Evolutionary conservation across 2,329 filamentous ascomycete species (phyloP).

Genomic region (Diaporthe capsici): DNA sequence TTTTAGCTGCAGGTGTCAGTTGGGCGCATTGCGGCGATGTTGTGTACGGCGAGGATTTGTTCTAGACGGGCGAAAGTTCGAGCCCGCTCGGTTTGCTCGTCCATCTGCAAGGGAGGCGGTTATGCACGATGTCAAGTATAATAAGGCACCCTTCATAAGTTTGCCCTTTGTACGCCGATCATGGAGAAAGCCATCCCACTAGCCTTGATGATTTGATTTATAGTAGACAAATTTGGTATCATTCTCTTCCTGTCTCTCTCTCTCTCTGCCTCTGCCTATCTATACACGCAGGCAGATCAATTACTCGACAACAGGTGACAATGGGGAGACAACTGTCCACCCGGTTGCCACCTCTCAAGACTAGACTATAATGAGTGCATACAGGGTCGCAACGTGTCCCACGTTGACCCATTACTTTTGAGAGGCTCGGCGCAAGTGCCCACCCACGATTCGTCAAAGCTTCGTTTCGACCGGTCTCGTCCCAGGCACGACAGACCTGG

Average conservation of each 20-base stretch:
- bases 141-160: background rate
- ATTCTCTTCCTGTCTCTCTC: background rate
- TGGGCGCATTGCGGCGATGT: conserved; percentile 1
- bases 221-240: conserved; percentile 18
- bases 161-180: background rate
- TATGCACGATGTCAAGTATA: conserved; percentile 4
- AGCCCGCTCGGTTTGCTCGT: background rate
- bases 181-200: background rate
- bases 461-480: conserved; percentile 32
- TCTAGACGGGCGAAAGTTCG: background rate
- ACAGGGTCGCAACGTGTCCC: conserved; percentile 21
- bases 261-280: background rate
- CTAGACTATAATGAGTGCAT: conserved; percentile 28
- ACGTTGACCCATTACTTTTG: conserved; percentile 2
- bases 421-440: conserved; percentile 13
- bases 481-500: conserved; percentile 33
- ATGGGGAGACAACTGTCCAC: background rate
- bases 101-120: background rate
- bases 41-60: background rate
- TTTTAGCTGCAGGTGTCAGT: conserved; percentile 31
- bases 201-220: background rate
- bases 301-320: conserved; percentile 6
- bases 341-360: conserved; percentile 17
- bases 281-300: background rate
- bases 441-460: conserved; percentile 29